phyloP scores from a whole-genome alignment of 2,329 filamentous ascomycete genomes.

The Botrytis elliptica region DNA sequence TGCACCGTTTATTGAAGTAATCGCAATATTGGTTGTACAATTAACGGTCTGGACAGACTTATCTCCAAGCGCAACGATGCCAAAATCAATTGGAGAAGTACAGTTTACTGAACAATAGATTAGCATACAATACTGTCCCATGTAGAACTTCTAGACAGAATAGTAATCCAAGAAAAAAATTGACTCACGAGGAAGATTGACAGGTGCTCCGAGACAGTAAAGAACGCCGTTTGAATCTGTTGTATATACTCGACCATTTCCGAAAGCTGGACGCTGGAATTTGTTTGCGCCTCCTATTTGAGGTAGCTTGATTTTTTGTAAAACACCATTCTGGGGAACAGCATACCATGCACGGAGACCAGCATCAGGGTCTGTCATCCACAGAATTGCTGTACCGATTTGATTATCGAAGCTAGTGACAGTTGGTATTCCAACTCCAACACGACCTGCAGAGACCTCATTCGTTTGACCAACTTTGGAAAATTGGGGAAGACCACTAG shows the following conservation, averaged over 20 bases:
- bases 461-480: constrained; percentile 37
- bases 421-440: constrained; percentile 41
- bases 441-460: constrained; percentile 36
- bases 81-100: constrained; percentile 41
- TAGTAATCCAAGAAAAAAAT: background rate
- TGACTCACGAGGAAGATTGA: constrained; percentile 37
- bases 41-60: constrained; percentile 31
- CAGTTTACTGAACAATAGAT: constrained; percentile 35
- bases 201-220: constrained; percentile 40
- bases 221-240: constrained; percentile 34
- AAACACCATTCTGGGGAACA: constrained; percentile 41
- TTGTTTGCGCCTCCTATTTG: constrained; percentile 41
- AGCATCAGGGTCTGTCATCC: constrained; percentile 42
- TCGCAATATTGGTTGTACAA: constrained; percentile 41
- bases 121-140: background rate
- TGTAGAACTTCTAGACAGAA: background rate
- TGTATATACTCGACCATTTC: constrained; percentile 40
- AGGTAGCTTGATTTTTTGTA: constrained; percentile 39
- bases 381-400: constrained; percentile 41
- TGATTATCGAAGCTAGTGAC: constrained; percentile 41
- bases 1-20: constrained; percentile 38
- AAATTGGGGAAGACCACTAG: constrained; percentile 40
- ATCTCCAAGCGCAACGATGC: constrained; percentile 37
- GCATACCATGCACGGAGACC: constrained; percentile 43
- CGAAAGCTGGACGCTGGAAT: constrained; percentile 44